These are phyloP conservation scores for Jaminaea rosea DNA, from an alignment of 1,284 basidiomycete species.

Conservation along the genomic window DNA sequence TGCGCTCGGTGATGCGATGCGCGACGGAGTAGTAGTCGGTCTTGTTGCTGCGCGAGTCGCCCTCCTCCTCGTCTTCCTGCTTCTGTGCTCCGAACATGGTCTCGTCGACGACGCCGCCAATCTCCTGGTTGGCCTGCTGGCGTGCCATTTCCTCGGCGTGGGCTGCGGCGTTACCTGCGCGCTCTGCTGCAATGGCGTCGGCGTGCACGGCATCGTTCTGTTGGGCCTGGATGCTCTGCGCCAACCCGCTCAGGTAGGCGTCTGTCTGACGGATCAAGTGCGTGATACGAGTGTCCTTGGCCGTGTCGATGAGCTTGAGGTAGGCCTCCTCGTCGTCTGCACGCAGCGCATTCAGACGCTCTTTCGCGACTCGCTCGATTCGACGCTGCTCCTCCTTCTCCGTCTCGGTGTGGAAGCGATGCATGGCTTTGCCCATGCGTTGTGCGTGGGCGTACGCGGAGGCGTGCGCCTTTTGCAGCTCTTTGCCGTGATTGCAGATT, in stretches of 20 bases:
- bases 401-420: slow-evolving; percentile 51
- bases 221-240: slow-evolving; percentile 86
- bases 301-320: slow-evolving; percentile 96
- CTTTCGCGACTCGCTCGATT: slow-evolving; percentile 90
- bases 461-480: slow-evolving; percentile 60
- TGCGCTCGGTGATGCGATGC: slow-evolving; percentile 81
- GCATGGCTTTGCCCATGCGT: slow-evolving; percentile 52
- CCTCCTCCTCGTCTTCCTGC: slow-evolving; percentile 56
- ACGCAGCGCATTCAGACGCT: slow-evolving; percentile 94
- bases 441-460: slow-evolving; percentile 51
- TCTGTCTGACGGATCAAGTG: slow-evolving; percentile 93
- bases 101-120: slow-evolving; percentile 59
- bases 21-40: slow-evolving; percentile 96
- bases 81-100: slow-evolving; percentile 80
- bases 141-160: slow-evolving; percentile 16
- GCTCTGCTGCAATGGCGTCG: slow-evolving; percentile 39
- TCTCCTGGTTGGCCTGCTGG: slow-evolving; percentile 27
- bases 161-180: slow-evolving; percentile 13
- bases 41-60: slow-evolving; percentile 56
- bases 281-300: slow-evolving; percentile 97
- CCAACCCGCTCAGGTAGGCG: slow-evolving; percentile 84
- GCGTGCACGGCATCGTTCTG: slow-evolving; percentile 62
- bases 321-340: slow-evolving; percentile 99
- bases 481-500: slow-evolving; percentile 76
- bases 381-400: slow-evolving; percentile 56